Evolutionary conservation across 163 green algal genomes (phyloP).

Genomic region (Prototheca stagnorum): DNA sequence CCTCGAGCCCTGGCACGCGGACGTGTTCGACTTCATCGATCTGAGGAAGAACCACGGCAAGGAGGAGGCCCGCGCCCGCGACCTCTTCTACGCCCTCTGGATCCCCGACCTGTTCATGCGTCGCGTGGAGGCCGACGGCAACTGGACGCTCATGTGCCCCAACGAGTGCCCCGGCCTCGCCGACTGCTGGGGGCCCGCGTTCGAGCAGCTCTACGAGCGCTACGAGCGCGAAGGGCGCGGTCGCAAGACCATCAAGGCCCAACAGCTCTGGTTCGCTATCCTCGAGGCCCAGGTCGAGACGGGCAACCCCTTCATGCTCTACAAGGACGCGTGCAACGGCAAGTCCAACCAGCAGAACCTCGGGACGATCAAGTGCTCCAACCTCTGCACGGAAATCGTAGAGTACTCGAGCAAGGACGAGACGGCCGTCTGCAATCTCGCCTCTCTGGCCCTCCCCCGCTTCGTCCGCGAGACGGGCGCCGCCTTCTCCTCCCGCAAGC

Average conservation of each 20-base stretch:
- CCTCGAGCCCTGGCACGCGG: slow-evolving; percentile 95
- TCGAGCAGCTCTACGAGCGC: slow-evolving; percentile 66
- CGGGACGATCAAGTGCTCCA: slow-evolving; percentile 97
- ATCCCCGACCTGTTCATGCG: slow-evolving; percentile 94
- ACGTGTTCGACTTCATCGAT: slow-evolving; percentile 92
- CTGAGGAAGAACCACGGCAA: slow-evolving; percentile 99
- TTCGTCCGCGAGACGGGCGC: slow-evolving; percentile 40
- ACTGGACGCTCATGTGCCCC: slow-evolving; percentile 96
- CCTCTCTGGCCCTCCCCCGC: slow-evolving; percentile 85
- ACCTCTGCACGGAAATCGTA: slow-evolving; percentile 99
- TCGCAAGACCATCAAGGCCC: slow-evolving; percentile 70
- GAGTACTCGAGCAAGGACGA: slow-evolving; percentile 89
- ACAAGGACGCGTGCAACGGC: slow-evolving; percentile 86
- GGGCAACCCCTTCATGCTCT: slow-evolving; percentile 96
- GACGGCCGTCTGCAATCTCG: slow-evolving; percentile 98
- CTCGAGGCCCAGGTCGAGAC: slow-evolving; percentile 92
- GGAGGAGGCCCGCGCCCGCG: slow-evolving; percentile 84
- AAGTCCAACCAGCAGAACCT: slow-evolving; percentile 95
- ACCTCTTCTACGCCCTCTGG: slow-evolving; percentile 99
- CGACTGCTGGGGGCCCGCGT: slow-evolving; percentile 87
- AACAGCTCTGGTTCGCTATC: slow-evolving; percentile 98
- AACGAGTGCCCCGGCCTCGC: slow-evolving; percentile 88
- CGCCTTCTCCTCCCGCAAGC: slow-evolving; percentile 39
- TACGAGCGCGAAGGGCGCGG: slow-evolving; percentile 66
- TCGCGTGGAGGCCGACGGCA: slow-evolving; percentile 46